These are phyloP conservation scores for Phaeosphaeriaceae sp. DNA, from an alignment of 2,329 filamentous ascomycete species.

Conservation along the genomic window DNA sequence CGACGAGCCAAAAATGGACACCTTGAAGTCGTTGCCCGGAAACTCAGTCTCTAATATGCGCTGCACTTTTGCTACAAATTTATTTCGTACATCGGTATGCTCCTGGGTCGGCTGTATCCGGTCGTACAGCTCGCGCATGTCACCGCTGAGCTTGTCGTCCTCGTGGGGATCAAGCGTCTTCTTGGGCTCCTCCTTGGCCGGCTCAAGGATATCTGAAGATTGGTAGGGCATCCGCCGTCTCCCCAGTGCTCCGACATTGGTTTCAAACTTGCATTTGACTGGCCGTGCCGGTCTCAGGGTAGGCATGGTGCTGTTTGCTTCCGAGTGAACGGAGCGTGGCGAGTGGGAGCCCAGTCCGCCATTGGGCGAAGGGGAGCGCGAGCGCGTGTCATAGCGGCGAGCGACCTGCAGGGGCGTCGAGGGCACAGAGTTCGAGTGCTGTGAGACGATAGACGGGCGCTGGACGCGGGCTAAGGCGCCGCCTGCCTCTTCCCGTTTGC, in stretches of 20 bases:
- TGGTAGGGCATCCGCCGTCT: constrained; percentile 91
- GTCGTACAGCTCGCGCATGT: constrained; percentile 86
- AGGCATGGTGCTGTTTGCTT: constrained; percentile 77
- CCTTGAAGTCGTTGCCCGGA: constrained; percentile 88
- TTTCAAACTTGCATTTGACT: constrained; percentile 84
- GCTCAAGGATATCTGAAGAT: constrained; percentile 81
- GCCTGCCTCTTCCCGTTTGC: constrained; percentile 35
- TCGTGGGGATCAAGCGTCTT: constrained; percentile 47
- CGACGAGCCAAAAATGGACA: constrained; percentile 96
- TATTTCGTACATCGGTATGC: constrained; percentile 76
- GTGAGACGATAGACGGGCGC: constrained; percentile 61
- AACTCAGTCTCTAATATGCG: constrained; percentile 87
- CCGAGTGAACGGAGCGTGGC: constrained; percentile 87
- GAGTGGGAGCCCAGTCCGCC: constrained; percentile 77
- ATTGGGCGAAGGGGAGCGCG: constrained; percentile 79
- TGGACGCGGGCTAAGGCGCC: constrained; percentile 32
- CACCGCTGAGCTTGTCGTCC: constrained; percentile 68
- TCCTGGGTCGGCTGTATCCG: constrained; percentile 81
- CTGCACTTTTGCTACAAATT: constrained; percentile 86
- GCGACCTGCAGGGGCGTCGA: constrained; percentile 92
- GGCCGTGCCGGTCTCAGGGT: constrained; percentile 68
- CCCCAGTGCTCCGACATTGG: constrained; percentile 74
- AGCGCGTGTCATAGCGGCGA: constrained; percentile 80
- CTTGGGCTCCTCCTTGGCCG: constrained; percentile 72
- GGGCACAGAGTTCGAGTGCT: constrained; percentile 87